A percentile compares a stretch with the other conserved stretches of the same genome.
Evolutionary conservation across 2,329 filamentous ascomycete genomes (phyloP).

Genomic region (Pseudogymnoascus sp.): DNA sequence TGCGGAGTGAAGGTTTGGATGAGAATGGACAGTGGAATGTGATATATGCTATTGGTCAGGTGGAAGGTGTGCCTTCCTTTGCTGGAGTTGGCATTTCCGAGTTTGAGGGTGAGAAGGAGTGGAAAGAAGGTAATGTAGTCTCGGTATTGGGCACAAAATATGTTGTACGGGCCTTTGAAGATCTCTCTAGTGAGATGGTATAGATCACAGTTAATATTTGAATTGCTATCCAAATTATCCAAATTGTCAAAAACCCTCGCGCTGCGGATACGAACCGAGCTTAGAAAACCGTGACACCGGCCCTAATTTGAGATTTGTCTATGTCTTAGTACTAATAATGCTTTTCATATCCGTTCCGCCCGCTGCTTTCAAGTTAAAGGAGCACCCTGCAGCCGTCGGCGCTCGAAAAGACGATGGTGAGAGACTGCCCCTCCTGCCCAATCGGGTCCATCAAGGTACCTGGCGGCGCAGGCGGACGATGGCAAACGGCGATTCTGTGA

Average conservation of each 20-base stretch:
- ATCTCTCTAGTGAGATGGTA: background rate
- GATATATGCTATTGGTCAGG: conserved; percentile 15
- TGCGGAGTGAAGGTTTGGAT: conserved; percentile 16
- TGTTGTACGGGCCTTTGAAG: conserved; percentile 12
- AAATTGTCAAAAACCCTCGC: too few species aligned
- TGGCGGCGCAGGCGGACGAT: conserved; percentile 17
- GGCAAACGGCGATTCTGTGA: conserved; percentile 22
- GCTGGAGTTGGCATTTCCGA: background rate
- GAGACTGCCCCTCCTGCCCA: conserved; percentile 8
- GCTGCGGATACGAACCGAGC: conserved; percentile 61
- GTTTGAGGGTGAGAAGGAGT: conserved; percentile 13
- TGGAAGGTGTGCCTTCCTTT: conserved; percentile 12
- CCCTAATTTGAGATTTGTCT: background rate
- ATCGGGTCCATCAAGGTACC: background rate
- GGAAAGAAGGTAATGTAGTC: conserved; percentile 12
- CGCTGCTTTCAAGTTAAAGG: background rate
- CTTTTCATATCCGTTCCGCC: background rate
- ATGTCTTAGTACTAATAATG: background rate
- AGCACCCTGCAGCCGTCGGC: background rate
- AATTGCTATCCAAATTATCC: too few species aligned
- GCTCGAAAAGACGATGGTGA: conserved; percentile 10
- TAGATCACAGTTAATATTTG: background rate
- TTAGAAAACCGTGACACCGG: conserved; percentile 17
- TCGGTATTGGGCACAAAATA: conserved; percentile 12
- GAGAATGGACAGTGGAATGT: conserved; percentile 10